Evolutionary conservation across 495 filamentous ascomycete genomes (phyloP).

Genomic region (Penicillium fimorum): DNA sequence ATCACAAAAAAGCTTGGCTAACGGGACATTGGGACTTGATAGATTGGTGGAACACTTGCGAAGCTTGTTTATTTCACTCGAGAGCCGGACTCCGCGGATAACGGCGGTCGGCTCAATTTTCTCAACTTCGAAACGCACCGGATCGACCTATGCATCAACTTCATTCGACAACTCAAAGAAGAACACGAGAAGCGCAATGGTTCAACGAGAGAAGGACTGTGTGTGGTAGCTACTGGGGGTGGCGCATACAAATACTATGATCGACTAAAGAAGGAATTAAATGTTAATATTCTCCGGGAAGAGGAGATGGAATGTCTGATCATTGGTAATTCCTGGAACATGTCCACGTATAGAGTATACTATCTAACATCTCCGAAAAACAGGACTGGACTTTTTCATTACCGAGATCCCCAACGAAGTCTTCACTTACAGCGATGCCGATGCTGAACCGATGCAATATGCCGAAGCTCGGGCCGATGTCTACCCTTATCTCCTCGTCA

Average conservation of each 20-base stretch:
- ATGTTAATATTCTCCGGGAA: constrained; percentile 84
- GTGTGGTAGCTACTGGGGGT: constrained; percentile 91
- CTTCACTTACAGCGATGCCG: constrained; percentile 90
- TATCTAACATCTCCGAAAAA: not conserved
- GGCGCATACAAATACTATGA: constrained; percentile 96
- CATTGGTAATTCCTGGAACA: constrained; percentile 56
- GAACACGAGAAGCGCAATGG: constrained; percentile 76
- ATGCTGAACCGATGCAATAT: constrained; percentile 82
- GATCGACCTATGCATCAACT: constrained; percentile 87
- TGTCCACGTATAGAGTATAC: not conserved
- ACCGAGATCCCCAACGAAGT: constrained; percentile 95
- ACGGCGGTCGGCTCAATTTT: constrained; percentile 90
- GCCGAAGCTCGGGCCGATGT: constrained; percentile 68
- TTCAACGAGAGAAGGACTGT: constrained; percentile 60
- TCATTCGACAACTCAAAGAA: constrained; percentile 76
- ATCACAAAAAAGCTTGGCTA: constrained; percentile 20
- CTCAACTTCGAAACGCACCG: constrained; percentile 91
- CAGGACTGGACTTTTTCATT: constrained; percentile 97
- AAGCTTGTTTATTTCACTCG: constrained; percentile 97
- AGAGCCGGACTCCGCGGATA: constrained; percentile 72
- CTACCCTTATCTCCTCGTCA: constrained; percentile 96
- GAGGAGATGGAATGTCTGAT: constrained; percentile 99
- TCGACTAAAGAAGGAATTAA: constrained; percentile 73
- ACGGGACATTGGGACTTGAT: constrained; percentile 15
- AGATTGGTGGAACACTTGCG: constrained; percentile 94